Evolutionary conservation across 257 asterid genomes (phyloP).

Genomic region (Solanum ossicruentum): DNA sequence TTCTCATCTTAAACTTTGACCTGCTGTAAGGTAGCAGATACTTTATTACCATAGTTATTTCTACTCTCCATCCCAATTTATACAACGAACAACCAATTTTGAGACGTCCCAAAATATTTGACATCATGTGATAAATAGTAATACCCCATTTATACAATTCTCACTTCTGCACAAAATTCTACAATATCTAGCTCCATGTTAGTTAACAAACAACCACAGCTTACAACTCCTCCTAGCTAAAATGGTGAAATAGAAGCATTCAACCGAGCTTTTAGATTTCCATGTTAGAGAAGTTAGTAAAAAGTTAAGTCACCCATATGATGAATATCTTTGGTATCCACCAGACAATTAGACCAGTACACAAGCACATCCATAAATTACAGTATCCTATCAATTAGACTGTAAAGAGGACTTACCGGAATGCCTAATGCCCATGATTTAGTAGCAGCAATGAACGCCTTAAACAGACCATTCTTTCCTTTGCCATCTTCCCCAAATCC

Average conservation of each 20-base stretch:
- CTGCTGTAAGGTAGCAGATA: background rate
- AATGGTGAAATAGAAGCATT: background rate
- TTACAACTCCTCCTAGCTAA: background rate
- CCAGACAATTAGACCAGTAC: background rate
- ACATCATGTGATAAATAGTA: background rate
- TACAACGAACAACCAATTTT: background rate
- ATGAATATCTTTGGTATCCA: background rate
- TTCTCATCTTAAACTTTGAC: background rate
- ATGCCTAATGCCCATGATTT: slow-evolving; percentile 78
- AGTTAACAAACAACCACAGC: background rate
- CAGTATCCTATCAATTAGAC: background rate
- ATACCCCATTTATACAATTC: background rate
- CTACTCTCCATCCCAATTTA: background rate
- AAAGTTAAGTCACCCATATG: background rate
- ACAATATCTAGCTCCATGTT: background rate
- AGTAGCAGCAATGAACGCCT: slow-evolving; percentile 59
- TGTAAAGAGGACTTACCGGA: slow-evolving; percentile 25
- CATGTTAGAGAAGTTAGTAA: background rate
- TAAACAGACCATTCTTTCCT: slow-evolving; percentile 61
- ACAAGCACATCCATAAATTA: no score
- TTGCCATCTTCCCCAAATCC: slow-evolving; percentile 79
- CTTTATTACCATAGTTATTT: background rate
- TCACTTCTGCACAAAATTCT: background rate
- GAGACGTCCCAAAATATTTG: background rate
- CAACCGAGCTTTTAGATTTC: background rate